A percentile compares a stretch with the other conserved stretches of the same genome.
Conservation (phyloP, 805 yeast genomes). For the Brettanomyces custersianus region DNA sequence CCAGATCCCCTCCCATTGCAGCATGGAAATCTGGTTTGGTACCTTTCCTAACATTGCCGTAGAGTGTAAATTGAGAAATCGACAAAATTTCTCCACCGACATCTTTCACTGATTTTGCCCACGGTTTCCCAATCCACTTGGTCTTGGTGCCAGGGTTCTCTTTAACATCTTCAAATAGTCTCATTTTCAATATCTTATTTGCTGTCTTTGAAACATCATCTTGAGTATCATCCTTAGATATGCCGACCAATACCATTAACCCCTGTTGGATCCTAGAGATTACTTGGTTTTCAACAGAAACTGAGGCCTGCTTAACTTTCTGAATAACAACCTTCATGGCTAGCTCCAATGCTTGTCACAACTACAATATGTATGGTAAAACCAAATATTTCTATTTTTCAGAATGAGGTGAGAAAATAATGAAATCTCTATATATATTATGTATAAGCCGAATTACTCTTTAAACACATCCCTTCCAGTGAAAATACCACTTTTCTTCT, state of each 20-base stretch:
- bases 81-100: slow-evolving; percentile 66
- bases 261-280: slow-evolving; percentile 76
- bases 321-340: slow-evolving; percentile 91
- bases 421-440: background rate
- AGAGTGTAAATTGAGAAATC: slow-evolving; percentile 87
- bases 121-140: slow-evolving; percentile 53
- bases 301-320: slow-evolving; percentile 82
- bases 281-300: slow-evolving; percentile 62
- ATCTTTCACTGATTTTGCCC: slow-evolving; percentile 68
- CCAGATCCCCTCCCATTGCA: slow-evolving; percentile 74
- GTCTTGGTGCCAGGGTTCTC: slow-evolving; percentile 32
- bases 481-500: slow-evolving; percentile 53
- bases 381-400: too few relatives aligned
- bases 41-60: slow-evolving; percentile 81
- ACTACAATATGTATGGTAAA: background rate
- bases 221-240: slow-evolving; percentile 65
- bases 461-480: slow-evolving; percentile 47
- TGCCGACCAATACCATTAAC: slow-evolving; percentile 74
- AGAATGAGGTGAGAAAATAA: background rate
- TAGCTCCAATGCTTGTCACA: too few relatives aligned
- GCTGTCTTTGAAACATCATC: slow-evolving; percentile 67
- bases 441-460: background rate
- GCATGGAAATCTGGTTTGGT: slow-evolving; percentile 90
- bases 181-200: slow-evolving; percentile 52
- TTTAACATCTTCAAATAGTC: slow-evolving; percentile 58